Conservation (phyloP, 371 early-diverging fungal species). For the Mortierella sp. region DNA sequence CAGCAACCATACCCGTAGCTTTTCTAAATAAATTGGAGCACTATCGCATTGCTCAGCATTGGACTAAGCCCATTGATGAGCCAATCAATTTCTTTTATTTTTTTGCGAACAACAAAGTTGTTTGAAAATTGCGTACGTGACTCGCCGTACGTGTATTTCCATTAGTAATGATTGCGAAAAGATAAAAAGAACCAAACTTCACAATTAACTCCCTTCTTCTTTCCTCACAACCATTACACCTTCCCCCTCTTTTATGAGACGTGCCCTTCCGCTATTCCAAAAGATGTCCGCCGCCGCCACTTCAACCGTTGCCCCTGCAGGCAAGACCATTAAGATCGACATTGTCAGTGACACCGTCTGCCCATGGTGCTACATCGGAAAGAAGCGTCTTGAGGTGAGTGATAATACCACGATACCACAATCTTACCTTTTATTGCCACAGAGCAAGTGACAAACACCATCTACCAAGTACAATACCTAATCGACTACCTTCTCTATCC, state of each 20-base stretch:
- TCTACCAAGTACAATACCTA: not conserved
- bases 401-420: not conserved
- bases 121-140: slow-evolving; percentile 1
- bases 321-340: slow-evolving; percentile 62
- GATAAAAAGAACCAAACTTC: not conserved
- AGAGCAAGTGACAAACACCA: not conserved
- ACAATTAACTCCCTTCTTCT: not conserved
- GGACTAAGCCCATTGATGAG: not conserved
- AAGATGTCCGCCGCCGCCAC: slow-evolving; percentile 41
- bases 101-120: not conserved
- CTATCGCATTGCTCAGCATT: not conserved
- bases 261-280: slow-evolving; percentile 34
- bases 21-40: not conserved
- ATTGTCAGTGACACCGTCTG: slow-evolving; percentile 72
- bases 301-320: slow-evolving; percentile 17
- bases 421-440: not conserved
- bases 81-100: not conserved
- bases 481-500: not conserved
- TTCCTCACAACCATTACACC: not conserved
- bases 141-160: not conserved
- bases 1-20: not conserved
- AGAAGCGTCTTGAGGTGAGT: slow-evolving; percentile 70
- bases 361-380: slow-evolving; percentile 82
- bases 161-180: not conserved
- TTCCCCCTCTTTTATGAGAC: slow-evolving; percentile 30